phyloP scores from a whole-genome alignment of 352 stramenopile species.

The Pythium dissotocum region DNA sequence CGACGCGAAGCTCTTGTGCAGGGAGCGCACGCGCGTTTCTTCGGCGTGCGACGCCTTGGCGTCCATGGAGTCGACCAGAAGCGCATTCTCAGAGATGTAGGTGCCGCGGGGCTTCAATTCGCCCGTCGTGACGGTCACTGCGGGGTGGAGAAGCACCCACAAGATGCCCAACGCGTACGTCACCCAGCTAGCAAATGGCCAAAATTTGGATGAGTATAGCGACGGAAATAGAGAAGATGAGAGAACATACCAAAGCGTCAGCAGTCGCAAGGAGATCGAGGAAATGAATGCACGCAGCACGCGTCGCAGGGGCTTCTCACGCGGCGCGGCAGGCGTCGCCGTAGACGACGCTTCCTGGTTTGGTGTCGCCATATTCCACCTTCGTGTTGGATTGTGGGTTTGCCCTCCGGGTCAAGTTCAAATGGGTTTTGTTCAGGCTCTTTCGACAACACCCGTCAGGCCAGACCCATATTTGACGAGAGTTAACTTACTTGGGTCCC shows the following conservation, averaged over 20 bases:
- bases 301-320: slow-evolving; percentile 33
- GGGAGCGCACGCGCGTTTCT: slow-evolving; percentile 28
- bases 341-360: not conserved
- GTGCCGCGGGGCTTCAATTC: slow-evolving; percentile 83
- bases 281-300: slow-evolving; percentile 28
- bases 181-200: slow-evolving; percentile 45
- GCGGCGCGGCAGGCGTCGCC: slow-evolving; percentile 11
- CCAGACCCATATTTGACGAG: slow-evolving; percentile 1
- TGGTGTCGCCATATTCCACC: not conserved
- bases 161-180: slow-evolving; percentile 66
- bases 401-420: not conserved
- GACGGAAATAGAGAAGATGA: not conserved
- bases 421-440: not conserved
- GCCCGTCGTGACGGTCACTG: slow-evolving; percentile 77
- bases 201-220: not conserved
- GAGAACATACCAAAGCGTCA: slow-evolving; percentile 43
- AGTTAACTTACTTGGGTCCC: slow-evolving; percentile 11
- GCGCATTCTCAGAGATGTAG: slow-evolving; percentile 89
- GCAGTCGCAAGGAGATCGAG: slow-evolving; percentile 30
- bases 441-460: not conserved
- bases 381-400: not conserved
- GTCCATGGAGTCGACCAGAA: slow-evolving; percentile 79
- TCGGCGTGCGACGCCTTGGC: slow-evolving; percentile 43
- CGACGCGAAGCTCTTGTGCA: slow-evolving; percentile 44
- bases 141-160: slow-evolving; percentile 80